Base-by-base conservation (phyloP, 2,329 filamentous ascomycete species). In the Colletotrichum spaethianum region DNA sequence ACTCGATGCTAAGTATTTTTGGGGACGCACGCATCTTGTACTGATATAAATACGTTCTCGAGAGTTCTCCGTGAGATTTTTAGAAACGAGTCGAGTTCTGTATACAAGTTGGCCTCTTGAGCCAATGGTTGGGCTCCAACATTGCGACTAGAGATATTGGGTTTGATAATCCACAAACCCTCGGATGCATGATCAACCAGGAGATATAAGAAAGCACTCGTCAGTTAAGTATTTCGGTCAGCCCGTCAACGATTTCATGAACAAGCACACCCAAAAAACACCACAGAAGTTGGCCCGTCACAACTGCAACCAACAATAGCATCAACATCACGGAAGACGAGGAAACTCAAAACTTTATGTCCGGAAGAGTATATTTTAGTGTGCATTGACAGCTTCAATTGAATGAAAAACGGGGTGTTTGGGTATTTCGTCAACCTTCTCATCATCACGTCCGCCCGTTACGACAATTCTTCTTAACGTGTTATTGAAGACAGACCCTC, bases 361-460 rank as follows among this genome's bases (percentile, higher is more conserved):
- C 8, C 23, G 18, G 9, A 36, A 20, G 31, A 38, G 2, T 14
- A 6, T 16, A 7, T 48, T 33, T 16, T 2, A n/a, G 20, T 31
- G 14, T 14, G 33, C 38, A 50, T 20, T 11, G 46, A 4, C 33
- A 36, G n/a, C 48, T 61, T 70, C 23, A 28, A 31, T 28, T 26
- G 20, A 2, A 52, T 55, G 26, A 33, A 26, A 61, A 67, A 67
- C n/a, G 63, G 63, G 68, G n/a, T 57, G 64, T 63, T 42, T 38
- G 52, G n/a, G 69, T 72, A 72, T 72, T 61, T 53, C 31, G 36
- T 9, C 64, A 44, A 57, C 31, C 36, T 68, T 46, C 6, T 38
- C 31, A 23, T 62, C 42, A 67, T 63, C 53, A 62, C 57, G 63
- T 53, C 44, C n/a, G 8, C 68, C 20, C 1, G 42, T 57, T 48